Conservation (phyloP, 2,329 filamentous ascomycete genomes). For the Xylaria sp. region DNA sequence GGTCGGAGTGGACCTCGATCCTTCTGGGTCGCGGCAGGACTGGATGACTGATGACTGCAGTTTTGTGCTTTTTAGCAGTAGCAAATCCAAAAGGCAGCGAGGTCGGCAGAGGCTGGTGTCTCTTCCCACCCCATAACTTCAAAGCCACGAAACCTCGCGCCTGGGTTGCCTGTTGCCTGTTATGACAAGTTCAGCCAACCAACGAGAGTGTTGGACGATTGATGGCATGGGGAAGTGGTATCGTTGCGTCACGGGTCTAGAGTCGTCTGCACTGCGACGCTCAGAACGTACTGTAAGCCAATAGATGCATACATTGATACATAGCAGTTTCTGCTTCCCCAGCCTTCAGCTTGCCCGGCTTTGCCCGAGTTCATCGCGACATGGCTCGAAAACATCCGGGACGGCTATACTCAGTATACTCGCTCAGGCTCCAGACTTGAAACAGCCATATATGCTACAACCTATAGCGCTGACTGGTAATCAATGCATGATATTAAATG, state of each 20-base stretch:
- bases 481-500: slow-evolving; percentile 15
- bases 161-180: slow-evolving; percentile 22
- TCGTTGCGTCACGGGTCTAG: slow-evolving; percentile 30
- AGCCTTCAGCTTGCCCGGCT: slow-evolving; percentile 25
- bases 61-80: slow-evolving; percentile 9
- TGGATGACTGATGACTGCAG: slow-evolving; percentile 28
- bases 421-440: neutral
- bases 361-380: slow-evolving; percentile 32
- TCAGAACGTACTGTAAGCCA: slow-evolving; percentile 21
- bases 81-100: slow-evolving; percentile 14
- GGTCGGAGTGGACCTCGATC: slow-evolving; percentile 36
- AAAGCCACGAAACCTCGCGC: slow-evolving; percentile 25
- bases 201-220: slow-evolving; percentile 22
- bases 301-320: slow-evolving; percentile 23
- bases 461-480: neutral
- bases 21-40: slow-evolving; percentile 36
- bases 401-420: neutral
- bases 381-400: slow-evolving; percentile 11
- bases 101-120: slow-evolving; percentile 20
- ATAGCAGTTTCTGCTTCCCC: slow-evolving; percentile 14
- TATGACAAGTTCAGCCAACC: slow-evolving; percentile 23
- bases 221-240: slow-evolving; percentile 7
- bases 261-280: slow-evolving; percentile 34
- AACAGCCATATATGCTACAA: slow-evolving; percentile 1
- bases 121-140: slow-evolving; percentile 15